Base-by-base conservation (phyloP, 805 yeast genomes). In the Naumovozyma castellii region DNA sequence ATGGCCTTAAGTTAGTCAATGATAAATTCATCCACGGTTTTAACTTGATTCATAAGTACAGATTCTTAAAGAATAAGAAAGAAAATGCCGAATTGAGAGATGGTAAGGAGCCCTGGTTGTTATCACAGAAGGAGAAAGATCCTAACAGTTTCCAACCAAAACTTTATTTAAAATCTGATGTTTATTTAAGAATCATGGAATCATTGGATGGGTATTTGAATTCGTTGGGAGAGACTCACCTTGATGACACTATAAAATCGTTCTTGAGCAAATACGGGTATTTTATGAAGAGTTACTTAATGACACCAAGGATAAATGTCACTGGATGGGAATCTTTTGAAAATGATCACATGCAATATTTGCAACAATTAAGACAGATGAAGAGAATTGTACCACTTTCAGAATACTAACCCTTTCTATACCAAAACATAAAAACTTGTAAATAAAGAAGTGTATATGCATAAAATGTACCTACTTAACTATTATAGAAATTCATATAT, bases 1-100 rank as follows among this genome's bases (percentile, higher is more conserved):
- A 43, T 17, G 68, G 61, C 2, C 22, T 66, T 38, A 43, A 44
- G 5, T 39, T 59, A 10, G 51, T 57, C 16, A 61, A 67, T 37
- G 47, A 47, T 5, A 57, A 47, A 25, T 44, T 66, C n/a, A 59
- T 66, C 36, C 66, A 65, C 42, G 71, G 71, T 5, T 58, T 45
- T 34, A 59, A 54, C 29, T 45, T 51, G 48, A 60, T 43, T 20
- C 61, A 53, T 40, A 58, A 55, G 36, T 43, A 38, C 19, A 51
- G 62, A 41, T 42, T 45, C 18, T 41, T 53, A 15, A 47, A 39
- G 22, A 29, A 13, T 8, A 29, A 29, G 13, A 29, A 29, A 13
- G 8, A 8, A 14, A n/a, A 29, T 29, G 5, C 32, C 5, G 15
- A 29, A 5, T 12, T 29, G 13, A 50, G 43, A 35, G 16, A 38